Evolutionary conservation across 106 monocot species (phyloP).

Genomic region (Phalaenopsis equestris): DNA sequence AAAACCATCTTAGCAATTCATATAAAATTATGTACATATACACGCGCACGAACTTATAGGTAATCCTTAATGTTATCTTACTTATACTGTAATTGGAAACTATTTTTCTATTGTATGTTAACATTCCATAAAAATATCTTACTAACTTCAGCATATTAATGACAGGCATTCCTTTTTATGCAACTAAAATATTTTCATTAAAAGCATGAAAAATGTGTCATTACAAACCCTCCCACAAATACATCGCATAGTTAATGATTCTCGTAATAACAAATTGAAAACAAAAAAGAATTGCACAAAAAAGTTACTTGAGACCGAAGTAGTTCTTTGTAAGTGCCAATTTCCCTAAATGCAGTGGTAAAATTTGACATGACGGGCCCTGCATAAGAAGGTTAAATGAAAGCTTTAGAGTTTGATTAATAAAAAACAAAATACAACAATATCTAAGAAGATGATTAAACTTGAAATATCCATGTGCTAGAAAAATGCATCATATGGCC

Average conservation of each 20-base stretch:
- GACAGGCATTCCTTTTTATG: not conserved
- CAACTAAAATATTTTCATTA: not conserved
- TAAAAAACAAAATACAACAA: not conserved
- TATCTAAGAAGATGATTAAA: not conserved
- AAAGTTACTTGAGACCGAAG: slow-evolving; percentile 82
- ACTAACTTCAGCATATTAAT: no score
- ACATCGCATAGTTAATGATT: not conserved
- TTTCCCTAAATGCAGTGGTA: slow-evolving; percentile 81
- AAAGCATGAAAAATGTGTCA: not conserved
- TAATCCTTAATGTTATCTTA: no score
- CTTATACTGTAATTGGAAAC: no score
- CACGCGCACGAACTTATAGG: no score
- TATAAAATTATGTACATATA: no score
- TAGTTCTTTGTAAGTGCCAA: slow-evolving; percentile 91
- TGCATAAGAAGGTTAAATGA: slow-evolving; percentile 14
- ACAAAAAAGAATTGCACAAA: not conserved
- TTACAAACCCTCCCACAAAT: not conserved
- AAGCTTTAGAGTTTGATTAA: not conserved
- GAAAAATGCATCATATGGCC: not conserved
- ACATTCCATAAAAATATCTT: no score
- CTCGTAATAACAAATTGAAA: not conserved
- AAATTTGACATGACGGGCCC: slow-evolving; percentile 97
- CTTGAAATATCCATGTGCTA: not conserved
- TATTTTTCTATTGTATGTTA: no score
- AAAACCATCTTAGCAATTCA: no score